Evolutionary conservation across 2,329 filamentous ascomycete genomes (phyloP).

Genomic region (Aureobasidium sp.): DNA sequence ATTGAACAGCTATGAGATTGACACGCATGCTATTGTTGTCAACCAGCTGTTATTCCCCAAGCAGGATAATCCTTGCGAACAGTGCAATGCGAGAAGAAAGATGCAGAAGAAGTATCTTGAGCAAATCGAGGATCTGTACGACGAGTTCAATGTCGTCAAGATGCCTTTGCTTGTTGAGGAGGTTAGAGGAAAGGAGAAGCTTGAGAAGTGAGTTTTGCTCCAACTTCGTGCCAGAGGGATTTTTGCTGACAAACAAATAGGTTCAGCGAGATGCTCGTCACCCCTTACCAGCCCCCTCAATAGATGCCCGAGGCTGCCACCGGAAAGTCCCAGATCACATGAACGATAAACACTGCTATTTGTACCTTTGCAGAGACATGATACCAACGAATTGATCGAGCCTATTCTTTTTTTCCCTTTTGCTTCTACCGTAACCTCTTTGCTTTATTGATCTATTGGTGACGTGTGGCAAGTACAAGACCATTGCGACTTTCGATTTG

Average conservation of each 20-base stretch:
- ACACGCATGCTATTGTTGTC: slow-evolving; percentile 95
- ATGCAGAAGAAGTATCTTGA: slow-evolving; percentile 99
- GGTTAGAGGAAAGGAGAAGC: slow-evolving; percentile 86
- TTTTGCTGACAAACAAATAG: slow-evolving; percentile 23
- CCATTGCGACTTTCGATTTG: too few species aligned
- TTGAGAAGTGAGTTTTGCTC: slow-evolving; percentile 56
- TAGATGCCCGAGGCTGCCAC: background rate
- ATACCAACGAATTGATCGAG: slow-evolving; percentile 16
- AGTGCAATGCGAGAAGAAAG: slow-evolving; percentile 88
- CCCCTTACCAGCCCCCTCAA: slow-evolving; percentile 63
- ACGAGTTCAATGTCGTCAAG: slow-evolving; percentile 98
- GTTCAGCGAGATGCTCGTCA: slow-evolving; percentile 79
- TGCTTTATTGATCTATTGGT: too few species aligned
- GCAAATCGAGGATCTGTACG: slow-evolving; percentile 96
- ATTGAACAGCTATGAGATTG: slow-evolving; percentile 83
- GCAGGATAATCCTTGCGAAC: slow-evolving; percentile 76
- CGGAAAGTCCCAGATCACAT: background rate
- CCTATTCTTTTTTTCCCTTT: background rate
- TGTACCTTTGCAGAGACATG: slow-evolving; percentile 12
- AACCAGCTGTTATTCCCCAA: slow-evolving; percentile 95
- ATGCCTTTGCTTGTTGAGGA: slow-evolving; percentile 96
- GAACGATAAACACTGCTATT: background rate
- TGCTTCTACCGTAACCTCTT: too few species aligned
- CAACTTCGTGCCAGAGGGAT: too few species aligned
- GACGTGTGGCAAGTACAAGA: too few species aligned